phyloP scores from a whole-genome alignment of 768 basidiomycete genomes.

The Arthromyces matolae region DNA sequence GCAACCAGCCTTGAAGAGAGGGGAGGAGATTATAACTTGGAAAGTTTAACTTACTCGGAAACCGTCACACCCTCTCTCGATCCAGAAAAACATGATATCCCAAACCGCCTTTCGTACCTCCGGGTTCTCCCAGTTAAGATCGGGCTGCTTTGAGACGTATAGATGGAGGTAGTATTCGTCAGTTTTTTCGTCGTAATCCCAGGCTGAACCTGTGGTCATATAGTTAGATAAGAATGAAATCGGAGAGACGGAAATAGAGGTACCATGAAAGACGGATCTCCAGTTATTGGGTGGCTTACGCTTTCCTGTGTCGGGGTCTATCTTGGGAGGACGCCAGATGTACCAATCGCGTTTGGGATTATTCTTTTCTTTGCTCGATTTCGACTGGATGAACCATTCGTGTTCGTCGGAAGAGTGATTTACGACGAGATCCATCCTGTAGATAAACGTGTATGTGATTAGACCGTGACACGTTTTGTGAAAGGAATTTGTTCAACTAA shows the following conservation, averaged over 20 bases:
- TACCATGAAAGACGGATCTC: conserved; percentile 63
- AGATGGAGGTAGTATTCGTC: conserved; percentile 74
- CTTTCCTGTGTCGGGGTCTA: conserved; percentile 48
- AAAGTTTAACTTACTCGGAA: conserved; percentile 50
- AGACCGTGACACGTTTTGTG: background rate
- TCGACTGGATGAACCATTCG: conserved; percentile 64
- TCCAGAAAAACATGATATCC: conserved; percentile 70
- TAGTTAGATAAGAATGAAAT: background rate
- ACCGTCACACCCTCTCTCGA: conserved; percentile 71
- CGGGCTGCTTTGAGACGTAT: conserved; percentile 65
- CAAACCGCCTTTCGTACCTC: conserved; percentile 55
- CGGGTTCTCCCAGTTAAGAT: conserved; percentile 75
- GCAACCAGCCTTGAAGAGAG: no score
- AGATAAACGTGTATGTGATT: no score
- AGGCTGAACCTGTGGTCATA: conserved; percentile 56
- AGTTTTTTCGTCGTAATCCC: conserved; percentile 64
- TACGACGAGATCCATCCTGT: conserved; percentile 73
- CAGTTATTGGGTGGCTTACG: conserved; percentile 71
- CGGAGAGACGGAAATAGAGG: background rate
- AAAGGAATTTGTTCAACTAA: conserved; percentile 28
- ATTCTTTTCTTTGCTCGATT: conserved; percentile 42
- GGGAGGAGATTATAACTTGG: background rate
- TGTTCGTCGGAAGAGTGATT: conserved; percentile 77
- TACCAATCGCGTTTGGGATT: conserved; percentile 75
- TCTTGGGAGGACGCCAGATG: conserved; percentile 62